Base-by-base conservation (phyloP, 176 grass and related monocot genomes). In the Panicum miliaceum region DNA sequence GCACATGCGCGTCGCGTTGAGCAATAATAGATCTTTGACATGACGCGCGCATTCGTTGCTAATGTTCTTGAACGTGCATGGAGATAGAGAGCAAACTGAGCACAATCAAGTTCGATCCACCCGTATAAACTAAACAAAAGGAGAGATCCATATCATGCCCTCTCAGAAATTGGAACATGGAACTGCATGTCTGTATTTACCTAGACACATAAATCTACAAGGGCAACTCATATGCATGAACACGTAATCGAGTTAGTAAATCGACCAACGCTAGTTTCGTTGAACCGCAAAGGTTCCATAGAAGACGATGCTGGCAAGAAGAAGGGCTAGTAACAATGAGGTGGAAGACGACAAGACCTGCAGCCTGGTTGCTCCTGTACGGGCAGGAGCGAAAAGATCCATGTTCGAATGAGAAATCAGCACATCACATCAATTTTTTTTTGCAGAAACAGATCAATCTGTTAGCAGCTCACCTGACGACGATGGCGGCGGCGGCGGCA, bases 401-500 rank as follows among this genome's bases (percentile, higher is more conserved):
- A 15, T 0, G 7, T 51, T 51, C 12, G 20, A 35, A 4, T 73
- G 19, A 75, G 42, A 51, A 75, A 25, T 0, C 32, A 37, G 13
- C 26, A 38, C 27, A 51, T 61, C 81, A 27, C 6, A 22, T 0
- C 7, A 59, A 78, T 37, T 19, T 2, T 34, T 34, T 52, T 34
- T 3, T 7, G 1, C 4, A 15, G 3, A 19, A 0, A 34, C 10
- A 7, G 4, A 45, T 20, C 32, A n/a, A 60, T 71, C 51, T 82
- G 38, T 12, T 58, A 18, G 12, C 46, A 67, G 20, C 59, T 84
- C 16, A 89, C 87, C 82, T 4, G 87, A 89, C 2, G 69, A 42
- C 27, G 27, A 34, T 18, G 85, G 18, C 3, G 68, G 46, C 22
- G 74, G 42, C 10, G 37, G 81, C 37, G 75, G 76, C 60, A 80